These are phyloP conservation scores for Thalassiosira gravida DNA, from an alignment of 352 stramenopile genomes.

Conservation along the genomic window DNA sequence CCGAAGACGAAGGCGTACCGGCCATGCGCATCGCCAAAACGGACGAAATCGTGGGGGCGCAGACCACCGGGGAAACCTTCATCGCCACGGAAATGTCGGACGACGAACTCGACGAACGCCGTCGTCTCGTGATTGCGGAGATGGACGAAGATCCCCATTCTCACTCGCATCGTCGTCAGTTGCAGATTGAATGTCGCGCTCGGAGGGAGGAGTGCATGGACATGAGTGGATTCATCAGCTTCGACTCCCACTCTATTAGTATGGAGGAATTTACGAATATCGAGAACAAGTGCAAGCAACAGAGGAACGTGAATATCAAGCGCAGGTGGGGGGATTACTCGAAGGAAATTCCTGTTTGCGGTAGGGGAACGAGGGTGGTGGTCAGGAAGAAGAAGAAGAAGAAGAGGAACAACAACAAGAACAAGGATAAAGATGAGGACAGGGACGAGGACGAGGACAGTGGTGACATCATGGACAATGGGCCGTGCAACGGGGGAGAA, in stretches of 20 bases:
- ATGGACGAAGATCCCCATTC: slow-evolving; percentile 5
- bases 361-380: slow-evolving; percentile 2
- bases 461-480: neutral
- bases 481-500: neutral
- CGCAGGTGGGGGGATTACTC: neutral
- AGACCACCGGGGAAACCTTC: slow-evolving; percentile 1
- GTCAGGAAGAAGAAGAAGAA: slow-evolving; percentile 8
- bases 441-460: neutral
- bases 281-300: neutral
- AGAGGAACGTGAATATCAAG: neutral
- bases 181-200: neutral
- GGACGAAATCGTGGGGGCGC: neutral
- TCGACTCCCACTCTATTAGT: neutral
- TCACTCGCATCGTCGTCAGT: neutral
- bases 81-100: slow-evolving; percentile 2
- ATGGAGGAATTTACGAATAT: neutral
- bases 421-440: neutral
- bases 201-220: neutral
- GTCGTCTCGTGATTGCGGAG: neutral
- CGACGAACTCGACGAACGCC: neutral
- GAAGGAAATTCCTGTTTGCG: neutral
- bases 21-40: neutral
- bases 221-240: neutral
- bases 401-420: neutral
- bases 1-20: neutral